Percentiles rank a stretch among this genome's conserved stretches.
phyloP scores from a whole-genome alignment of 352 stramenopile genomes.

The Phytopythium ostracodes region DNA sequence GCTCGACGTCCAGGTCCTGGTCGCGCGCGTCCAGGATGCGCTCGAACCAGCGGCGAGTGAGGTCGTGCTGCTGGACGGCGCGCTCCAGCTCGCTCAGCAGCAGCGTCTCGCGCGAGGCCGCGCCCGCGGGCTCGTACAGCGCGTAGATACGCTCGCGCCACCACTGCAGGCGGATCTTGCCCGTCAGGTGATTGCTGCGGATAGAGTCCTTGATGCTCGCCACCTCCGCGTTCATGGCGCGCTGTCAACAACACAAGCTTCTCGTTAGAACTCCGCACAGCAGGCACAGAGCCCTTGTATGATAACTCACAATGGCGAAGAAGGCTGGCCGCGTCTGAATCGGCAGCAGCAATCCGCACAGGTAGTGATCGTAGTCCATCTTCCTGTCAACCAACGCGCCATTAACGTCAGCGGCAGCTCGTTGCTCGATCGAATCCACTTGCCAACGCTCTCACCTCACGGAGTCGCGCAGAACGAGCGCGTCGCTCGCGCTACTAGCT shows the following conservation, averaged over 20 bases:
- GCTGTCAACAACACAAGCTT: slow-evolving; percentile 21
- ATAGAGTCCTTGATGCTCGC: slow-evolving; percentile 87
- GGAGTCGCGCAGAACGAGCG: slow-evolving; percentile 29
- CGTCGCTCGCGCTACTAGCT: slow-evolving; percentile 14
- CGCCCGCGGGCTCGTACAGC: slow-evolving; percentile 39
- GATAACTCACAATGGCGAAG: slow-evolving; percentile 78
- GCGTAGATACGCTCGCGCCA: slow-evolving; percentile 85
- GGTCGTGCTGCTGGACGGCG: slow-evolving; percentile 61
- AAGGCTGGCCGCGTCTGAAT: slow-evolving; percentile 55
- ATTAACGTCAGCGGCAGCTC: neutral
- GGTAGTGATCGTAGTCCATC: slow-evolving; percentile 83
- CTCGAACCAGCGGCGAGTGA: slow-evolving; percentile 91
- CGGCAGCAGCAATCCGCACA: slow-evolving; percentile 69
- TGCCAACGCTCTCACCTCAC: slow-evolving; percentile 27
- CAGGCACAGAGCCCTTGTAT: too few relatives aligned
- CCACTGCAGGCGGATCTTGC: slow-evolving; percentile 92
- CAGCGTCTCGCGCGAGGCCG: slow-evolving; percentile 38
- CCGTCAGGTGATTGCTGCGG: slow-evolving; percentile 78
- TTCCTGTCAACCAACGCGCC: slow-evolving; percentile 31
- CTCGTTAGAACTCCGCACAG: slow-evolving; percentile 1
- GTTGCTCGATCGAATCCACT: neutral
- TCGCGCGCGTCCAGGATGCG: slow-evolving; percentile 87
- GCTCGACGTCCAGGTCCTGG: slow-evolving; percentile 79
- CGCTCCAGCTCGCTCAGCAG: slow-evolving; percentile 64
- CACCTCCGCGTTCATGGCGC: slow-evolving; percentile 89